Conservation (phyloP, 257 asterid genomes). For the Solanum pimpinellifolium region DNA sequence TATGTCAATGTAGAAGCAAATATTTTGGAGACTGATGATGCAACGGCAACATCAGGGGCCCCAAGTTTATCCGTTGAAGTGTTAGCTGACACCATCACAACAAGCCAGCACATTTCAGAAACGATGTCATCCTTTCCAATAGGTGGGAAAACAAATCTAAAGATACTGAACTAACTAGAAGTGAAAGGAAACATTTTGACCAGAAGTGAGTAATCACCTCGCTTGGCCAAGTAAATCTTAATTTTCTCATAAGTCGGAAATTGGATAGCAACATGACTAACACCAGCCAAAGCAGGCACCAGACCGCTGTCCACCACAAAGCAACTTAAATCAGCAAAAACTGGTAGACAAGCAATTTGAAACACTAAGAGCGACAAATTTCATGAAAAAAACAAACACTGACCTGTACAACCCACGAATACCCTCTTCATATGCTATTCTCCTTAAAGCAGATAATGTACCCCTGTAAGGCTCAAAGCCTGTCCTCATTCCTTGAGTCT, state of each 20-base stretch:
- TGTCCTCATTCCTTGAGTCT: slow-evolving; percentile 68
- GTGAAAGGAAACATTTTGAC: neutral
- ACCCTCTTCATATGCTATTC: slow-evolving; percentile 81
- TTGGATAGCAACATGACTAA: slow-evolving; percentile 91
- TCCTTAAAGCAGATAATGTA: slow-evolving; percentile 71
- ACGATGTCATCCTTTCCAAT: neutral
- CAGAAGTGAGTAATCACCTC: slow-evolving; percentile 20
- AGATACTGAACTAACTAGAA: neutral
- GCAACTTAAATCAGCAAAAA: neutral
- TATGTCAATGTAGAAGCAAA: slow-evolving; percentile 92
- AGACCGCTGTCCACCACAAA: slow-evolving; percentile 63
- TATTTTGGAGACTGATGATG: slow-evolving; percentile 87
- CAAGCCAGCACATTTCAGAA: slow-evolving; percentile 2
- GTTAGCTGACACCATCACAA: slow-evolving; percentile 36
- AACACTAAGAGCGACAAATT: neutral
- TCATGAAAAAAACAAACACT: neutral
- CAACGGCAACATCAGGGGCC: slow-evolving; percentile 76
- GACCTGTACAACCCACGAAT: slow-evolving; percentile 91
- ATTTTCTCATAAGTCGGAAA: slow-evolving; percentile 86
- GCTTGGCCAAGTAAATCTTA: slow-evolving; percentile 65
- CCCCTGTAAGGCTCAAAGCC: slow-evolving; percentile 62
- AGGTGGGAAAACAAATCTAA: neutral
- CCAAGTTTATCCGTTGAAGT: slow-evolving; percentile 58
- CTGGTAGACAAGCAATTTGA: neutral
- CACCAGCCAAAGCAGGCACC: slow-evolving; percentile 93